Conservation (phyloP, 768 basidiomycete genomes). For the Thelephora aurantiotincta region DNA sequence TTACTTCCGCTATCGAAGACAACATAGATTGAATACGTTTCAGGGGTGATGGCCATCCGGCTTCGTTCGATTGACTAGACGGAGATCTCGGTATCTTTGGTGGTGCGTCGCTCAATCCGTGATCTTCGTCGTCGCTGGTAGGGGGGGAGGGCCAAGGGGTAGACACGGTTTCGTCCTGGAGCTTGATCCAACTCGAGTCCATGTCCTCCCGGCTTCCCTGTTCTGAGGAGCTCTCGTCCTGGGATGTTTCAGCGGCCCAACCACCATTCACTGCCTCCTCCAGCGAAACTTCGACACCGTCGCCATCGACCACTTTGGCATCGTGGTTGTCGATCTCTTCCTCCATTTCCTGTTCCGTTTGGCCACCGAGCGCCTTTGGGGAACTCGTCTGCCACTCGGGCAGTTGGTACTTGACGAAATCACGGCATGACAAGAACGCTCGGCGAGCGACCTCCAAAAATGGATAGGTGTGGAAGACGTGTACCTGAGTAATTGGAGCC, state of each 20-base stretch:
- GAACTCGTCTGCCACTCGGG: conserved; percentile 35
- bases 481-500: conserved; percentile 35
- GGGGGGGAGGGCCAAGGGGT: conserved; percentile 13
- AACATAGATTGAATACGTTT: conserved; percentile 11
- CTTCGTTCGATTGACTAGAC: background rate
- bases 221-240: conserved; percentile 14
- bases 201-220: conserved; percentile 12
- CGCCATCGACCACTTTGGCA: conserved; percentile 56
- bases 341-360: conserved; percentile 47
- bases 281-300: conserved; percentile 37
- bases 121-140: conserved; percentile 14
- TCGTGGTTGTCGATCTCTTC: conserved; percentile 57
- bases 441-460: conserved; percentile 55
- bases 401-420: conserved; percentile 51
- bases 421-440: conserved; percentile 55
- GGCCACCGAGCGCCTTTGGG: conserved; percentile 36
- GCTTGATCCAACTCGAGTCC: conserved; percentile 34
- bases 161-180: conserved; percentile 10
- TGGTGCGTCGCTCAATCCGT: background rate
- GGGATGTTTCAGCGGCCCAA: conserved; percentile 26
- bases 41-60: conserved; percentile 2
- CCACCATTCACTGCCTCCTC: conserved; percentile 9
- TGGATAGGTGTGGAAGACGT: conserved; percentile 84
- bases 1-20: conserved; percentile 10
- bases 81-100: conserved; percentile 6